Conservation (phyloP, 805 yeast species). For the Vanderwaltozyma yarrowii region DNA sequence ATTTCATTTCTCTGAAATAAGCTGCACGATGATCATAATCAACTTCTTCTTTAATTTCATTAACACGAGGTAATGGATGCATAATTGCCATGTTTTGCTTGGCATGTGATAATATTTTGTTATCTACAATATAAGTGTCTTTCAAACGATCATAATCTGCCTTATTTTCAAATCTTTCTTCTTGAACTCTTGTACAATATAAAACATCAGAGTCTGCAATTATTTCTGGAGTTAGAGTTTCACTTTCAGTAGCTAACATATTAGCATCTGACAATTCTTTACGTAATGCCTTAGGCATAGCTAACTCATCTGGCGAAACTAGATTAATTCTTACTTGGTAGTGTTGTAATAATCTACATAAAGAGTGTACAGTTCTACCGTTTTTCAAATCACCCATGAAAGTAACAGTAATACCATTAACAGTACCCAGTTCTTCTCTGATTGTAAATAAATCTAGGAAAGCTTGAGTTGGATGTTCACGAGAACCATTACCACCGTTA, state of each 20-base stretch:
- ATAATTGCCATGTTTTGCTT: slow-evolving; percentile 97
- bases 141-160: slow-evolving; percentile 79
- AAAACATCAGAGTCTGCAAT: slow-evolving; percentile 87
- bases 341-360: slow-evolving; percentile 79
- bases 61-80: slow-evolving; percentile 98
- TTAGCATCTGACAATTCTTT: slow-evolving; percentile 55
- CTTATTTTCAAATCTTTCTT: slow-evolving; percentile 78
- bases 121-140: slow-evolving; percentile 87
- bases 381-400: slow-evolving; percentile 98
- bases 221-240: slow-evolving; percentile 71
- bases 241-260: slow-evolving; percentile 65
- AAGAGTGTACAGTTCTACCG: slow-evolving; percentile 97
- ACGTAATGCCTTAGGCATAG: slow-evolving; percentile 66
- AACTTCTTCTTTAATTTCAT: slow-evolving; percentile 94
- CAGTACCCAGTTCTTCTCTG: slow-evolving; percentile 98
- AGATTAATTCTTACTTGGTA: slow-evolving; percentile 90
- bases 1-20: slow-evolving; percentile 98
- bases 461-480: slow-evolving; percentile 99
- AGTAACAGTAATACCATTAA: slow-evolving; percentile 94
- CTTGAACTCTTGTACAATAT: slow-evolving; percentile 97
- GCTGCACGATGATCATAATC: slow-evolving; percentile 99
- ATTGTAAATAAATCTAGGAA: slow-evolving; percentile 94
- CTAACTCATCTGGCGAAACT: slow-evolving; percentile 82
- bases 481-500: slow-evolving; percentile 96
- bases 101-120: slow-evolving; percentile 81